Base-by-base conservation (phyloP, 1,284 basidiomycete species). In the Boletus albobrunnescens region DNA sequence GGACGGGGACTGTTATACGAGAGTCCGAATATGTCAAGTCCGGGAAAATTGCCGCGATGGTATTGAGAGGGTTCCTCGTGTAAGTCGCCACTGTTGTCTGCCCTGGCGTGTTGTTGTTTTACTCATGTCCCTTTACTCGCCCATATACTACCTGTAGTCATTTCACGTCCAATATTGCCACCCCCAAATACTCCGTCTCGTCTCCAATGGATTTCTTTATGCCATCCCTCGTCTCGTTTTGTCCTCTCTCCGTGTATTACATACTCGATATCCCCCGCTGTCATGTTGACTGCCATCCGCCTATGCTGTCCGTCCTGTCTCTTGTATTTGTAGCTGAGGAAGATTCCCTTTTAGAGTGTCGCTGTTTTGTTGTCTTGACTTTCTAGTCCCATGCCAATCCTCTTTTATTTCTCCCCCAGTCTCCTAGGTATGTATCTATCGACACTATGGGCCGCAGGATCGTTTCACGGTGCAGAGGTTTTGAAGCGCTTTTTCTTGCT, bases 1-100 rank as follows among this genome's bases (percentile, higher is more conserved):
- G 82, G 58, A 43, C 70, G 42, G 10, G 63, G 66, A 22, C 55
- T 82, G 51, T 59, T 85, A 51, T 85, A 84, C 55, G 78, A 83
- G 53, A 85, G 80, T 58, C 82, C 81, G 16, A 77, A 72, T 27
- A 24, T 63, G 27, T 44, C 61, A 9, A 72, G 74, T 58, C 78
- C 74, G 10, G 72, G 69, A 6, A 75, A 72, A 52, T 73, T 71
- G 59, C 68, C 71, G 20, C 70, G 72, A 54, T 79, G 76, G 74
- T 81, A 71, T 71, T 79, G 50, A 23, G 19, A 9, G 10, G 9
- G 14, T 11, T 8, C 26, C 12, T 1, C 12, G 23, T 30, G 20
- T 19, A 17, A 31, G 5, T 11, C 17, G 16, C 6, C 17, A 17
- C 31, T 16, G 6, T 32, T 32, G 31, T 6, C 14, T 7, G 8